Evolutionary conservation across 2,329 filamentous ascomycete genomes (phyloP).

Genomic region (Ophidiomyces ophidiicola): DNA sequence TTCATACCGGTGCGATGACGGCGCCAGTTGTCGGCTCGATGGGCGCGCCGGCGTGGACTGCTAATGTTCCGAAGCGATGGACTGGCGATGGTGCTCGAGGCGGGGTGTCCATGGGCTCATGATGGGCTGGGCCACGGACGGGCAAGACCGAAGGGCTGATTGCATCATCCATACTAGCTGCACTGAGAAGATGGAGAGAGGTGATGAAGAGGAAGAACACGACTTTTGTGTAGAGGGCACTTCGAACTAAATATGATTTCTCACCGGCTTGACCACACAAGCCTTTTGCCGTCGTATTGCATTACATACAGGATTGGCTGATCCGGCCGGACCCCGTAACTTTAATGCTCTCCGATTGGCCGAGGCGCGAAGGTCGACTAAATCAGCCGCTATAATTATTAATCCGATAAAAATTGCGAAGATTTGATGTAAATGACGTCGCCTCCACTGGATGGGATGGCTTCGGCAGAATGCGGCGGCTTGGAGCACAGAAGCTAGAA

Average conservation of each 20-base stretch:
- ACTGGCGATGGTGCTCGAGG: constrained; percentile 60
- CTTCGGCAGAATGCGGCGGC: too few species aligned
- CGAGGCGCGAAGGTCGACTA: background rate
- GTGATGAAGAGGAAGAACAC: background rate
- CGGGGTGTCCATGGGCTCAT: constrained; percentile 57
- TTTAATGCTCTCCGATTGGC: background rate
- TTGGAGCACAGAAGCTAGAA: too few species aligned
- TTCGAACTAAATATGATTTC: constrained; percentile 6
- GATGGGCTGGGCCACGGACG: constrained; percentile 9
- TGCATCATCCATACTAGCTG: constrained; percentile 4
- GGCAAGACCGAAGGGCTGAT: constrained; percentile 11
- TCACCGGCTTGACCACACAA: background rate
- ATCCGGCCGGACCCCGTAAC: too few species aligned
- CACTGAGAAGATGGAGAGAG: background rate
- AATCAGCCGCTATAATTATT: background rate
- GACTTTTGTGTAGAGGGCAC: background rate
- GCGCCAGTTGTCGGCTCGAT: constrained; percentile 86
- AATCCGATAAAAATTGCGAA: constrained; percentile 6
- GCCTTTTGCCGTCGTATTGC: constrained; percentile 1
- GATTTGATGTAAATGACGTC: constrained; percentile 6
- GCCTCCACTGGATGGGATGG: too few species aligned
- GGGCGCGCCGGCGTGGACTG: constrained; percentile 84
- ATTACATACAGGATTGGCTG: background rate
- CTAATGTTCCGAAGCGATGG: constrained; percentile 79
- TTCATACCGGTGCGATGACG: constrained; percentile 66